Evolutionary conservation across 345 rosid species (phyloP).

Genomic region (Iberis pinnata): DNA sequence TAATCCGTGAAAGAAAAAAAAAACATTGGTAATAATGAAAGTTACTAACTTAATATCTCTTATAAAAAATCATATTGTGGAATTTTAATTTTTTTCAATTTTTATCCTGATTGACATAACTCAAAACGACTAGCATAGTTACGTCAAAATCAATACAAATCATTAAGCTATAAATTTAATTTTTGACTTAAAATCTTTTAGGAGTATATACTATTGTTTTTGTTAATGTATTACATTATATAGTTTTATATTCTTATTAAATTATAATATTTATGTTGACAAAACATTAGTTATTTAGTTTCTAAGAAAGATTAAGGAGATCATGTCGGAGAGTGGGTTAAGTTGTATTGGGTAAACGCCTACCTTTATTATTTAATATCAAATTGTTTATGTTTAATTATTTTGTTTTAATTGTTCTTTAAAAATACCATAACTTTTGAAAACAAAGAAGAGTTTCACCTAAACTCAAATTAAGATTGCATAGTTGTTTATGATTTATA

Average conservation of each 20-base stretch:
- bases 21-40: no score
- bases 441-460: slow-evolving; percentile 1
- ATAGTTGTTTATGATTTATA: no score
- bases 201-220: background rate
- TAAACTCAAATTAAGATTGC: slow-evolving; percentile 12
- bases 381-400: slow-evolving; percentile 12
- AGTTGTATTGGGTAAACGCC: slow-evolving; percentile 58
- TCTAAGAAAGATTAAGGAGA: slow-evolving; percentile 29
- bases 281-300: slow-evolving; percentile 2
- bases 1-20: no score
- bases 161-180: background rate
- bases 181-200: no score
- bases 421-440: slow-evolving; percentile 9
- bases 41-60: no score
- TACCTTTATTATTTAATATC: background rate
- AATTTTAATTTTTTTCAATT: no score
- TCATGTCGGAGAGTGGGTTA: slow-evolving; percentile 34
- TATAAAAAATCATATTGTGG: no score
- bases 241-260: background rate
- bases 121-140: no score
- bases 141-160: background rate
- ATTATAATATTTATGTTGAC: background rate
- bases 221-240: background rate
- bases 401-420: background rate
- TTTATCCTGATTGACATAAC: no score